Base-by-base conservation (phyloP, 345 rosid genomes). In the Pugionium dolabratum region DNA sequence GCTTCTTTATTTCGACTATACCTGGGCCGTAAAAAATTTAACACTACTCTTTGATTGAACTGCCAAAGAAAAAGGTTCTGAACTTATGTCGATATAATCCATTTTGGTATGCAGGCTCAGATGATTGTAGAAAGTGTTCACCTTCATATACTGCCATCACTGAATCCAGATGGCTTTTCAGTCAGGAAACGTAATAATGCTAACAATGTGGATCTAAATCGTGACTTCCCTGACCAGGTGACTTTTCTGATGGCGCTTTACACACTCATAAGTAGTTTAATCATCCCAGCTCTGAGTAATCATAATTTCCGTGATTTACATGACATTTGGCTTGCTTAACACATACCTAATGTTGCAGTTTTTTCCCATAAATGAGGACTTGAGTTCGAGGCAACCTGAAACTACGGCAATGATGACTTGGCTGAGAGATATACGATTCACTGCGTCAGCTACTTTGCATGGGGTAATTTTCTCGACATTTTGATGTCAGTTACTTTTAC, bases 161-260 rank as follows among this genome's bases (percentile, higher is more conserved):
- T 90, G 92, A 94, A 94, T 83, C 99, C 99, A 35, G 97, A 94
- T 81, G 99, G 97, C 2, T 90, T 81, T 76, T 67, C 87, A 32
- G 75, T 80, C 55, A 85, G 76, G 79, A 79, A 59, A 32, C 96
- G 96, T 56, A 89, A 83, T 11, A 94, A 94, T 83, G 96, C 95
- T 54, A 85, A 90, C 59, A 70, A 82, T 69, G 79, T 94, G 55
- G 97, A 94, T 84, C 80, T 94, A 41, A 94, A 94, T 83, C 85
- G 96, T 39, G 96, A 90, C 83, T 94, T 90, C 77, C 96, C 99
- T 42, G 99, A 94, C 68, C 99, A 94, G 96, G 99, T 90, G 78
- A 66, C 34, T 60, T 62, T 40, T 75, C 49, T 48, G 41, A 39
- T 31, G 11, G 32, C 36, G 55, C 37, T 66, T 72, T 72, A 33